Evolutionary conservation across 2,329 filamentous ascomycete species (phyloP).

Genomic region (Stagonosporopsis vannaccii): DNA sequence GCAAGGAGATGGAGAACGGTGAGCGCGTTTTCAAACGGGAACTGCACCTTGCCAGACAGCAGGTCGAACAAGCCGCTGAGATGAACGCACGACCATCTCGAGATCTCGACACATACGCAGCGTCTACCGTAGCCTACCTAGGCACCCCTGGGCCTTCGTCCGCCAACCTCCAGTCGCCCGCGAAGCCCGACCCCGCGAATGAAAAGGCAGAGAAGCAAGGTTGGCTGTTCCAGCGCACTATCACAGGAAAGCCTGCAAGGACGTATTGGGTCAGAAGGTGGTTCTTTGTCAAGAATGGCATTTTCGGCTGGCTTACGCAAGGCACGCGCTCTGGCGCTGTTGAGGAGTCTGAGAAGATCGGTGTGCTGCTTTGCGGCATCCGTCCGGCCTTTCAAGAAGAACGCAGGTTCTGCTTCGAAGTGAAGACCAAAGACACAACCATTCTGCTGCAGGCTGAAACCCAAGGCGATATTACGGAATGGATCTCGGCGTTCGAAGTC

Average conservation of each 20-base stretch:
- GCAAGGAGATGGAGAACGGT: slow-evolving; percentile 90
- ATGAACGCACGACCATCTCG: slow-evolving; percentile 78
- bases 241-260: slow-evolving; percentile 86
- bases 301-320: slow-evolving; percentile 93
- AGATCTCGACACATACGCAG: slow-evolving; percentile 90
- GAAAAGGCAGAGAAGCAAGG: slow-evolving; percentile 81
- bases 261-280: slow-evolving; percentile 91
- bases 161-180: slow-evolving; percentile 53
- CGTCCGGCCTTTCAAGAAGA: slow-evolving; percentile 92
- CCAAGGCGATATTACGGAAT: slow-evolving; percentile 88
- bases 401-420: slow-evolving; percentile 94
- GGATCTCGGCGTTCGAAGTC: slow-evolving; percentile 91
- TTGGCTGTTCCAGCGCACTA: slow-evolving; percentile 85
- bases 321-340: slow-evolving; percentile 81
- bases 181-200: slow-evolving; percentile 60
- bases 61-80: slow-evolving; percentile 81
- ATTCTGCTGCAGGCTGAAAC: slow-evolving; percentile 92
- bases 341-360: slow-evolving; percentile 94
- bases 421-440: slow-evolving; percentile 95
- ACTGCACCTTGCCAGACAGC: slow-evolving; percentile 77
- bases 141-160: slow-evolving; percentile 69
- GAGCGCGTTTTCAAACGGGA: slow-evolving; percentile 85
- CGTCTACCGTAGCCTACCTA: slow-evolving; percentile 87
- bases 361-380: slow-evolving; percentile 90
- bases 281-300: slow-evolving; percentile 95